Percentiles rank a stretch among this genome's conserved stretches.
Evolutionary conservation across 2,329 filamentous ascomycete genomes (phyloP).

Genomic region (Ophiostoma sp.): DNA sequence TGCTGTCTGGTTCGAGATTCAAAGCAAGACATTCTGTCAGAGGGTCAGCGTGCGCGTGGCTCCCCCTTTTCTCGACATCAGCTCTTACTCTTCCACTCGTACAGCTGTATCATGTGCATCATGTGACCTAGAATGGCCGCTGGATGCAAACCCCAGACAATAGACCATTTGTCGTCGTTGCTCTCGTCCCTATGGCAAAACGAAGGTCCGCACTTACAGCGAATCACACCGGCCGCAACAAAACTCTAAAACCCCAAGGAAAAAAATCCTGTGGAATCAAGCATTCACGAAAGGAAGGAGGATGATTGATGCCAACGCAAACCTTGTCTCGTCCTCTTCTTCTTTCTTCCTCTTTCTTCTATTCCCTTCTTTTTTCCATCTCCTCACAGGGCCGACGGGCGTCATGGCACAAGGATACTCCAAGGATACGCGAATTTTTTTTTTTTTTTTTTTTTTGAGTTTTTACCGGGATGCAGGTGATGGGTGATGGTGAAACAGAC

Average conservation of each 20-base stretch:
- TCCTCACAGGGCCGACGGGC: neutral
- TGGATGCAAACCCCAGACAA: neutral
- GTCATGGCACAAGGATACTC: neutral
- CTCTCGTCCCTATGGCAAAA: neutral
- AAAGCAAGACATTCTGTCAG: neutral
- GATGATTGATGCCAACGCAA: neutral
- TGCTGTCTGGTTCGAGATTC: neutral
- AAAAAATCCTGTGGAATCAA: neutral
- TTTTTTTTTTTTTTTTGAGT: neutral
- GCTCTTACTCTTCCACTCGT: neutral
- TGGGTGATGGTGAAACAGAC: slow-evolving; percentile 19
- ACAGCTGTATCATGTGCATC: neutral
- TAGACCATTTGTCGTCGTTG: neutral
- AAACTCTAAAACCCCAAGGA: neutral
- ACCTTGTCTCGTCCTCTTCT: neutral
- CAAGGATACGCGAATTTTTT: neutral
- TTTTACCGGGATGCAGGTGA: slow-evolving; percentile 16
- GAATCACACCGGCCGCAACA: slow-evolving; percentile 12
- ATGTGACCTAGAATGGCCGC: neutral
- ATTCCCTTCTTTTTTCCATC: neutral
- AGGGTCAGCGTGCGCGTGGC: neutral
- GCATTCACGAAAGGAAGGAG: neutral
- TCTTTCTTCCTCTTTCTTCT: neutral
- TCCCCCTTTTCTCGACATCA: neutral
- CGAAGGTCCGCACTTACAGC: neutral